Evolutionary conservation across 495 filamentous ascomycete genomes (phyloP).

Genomic region (Amphirosellinia nigrospora): DNA sequence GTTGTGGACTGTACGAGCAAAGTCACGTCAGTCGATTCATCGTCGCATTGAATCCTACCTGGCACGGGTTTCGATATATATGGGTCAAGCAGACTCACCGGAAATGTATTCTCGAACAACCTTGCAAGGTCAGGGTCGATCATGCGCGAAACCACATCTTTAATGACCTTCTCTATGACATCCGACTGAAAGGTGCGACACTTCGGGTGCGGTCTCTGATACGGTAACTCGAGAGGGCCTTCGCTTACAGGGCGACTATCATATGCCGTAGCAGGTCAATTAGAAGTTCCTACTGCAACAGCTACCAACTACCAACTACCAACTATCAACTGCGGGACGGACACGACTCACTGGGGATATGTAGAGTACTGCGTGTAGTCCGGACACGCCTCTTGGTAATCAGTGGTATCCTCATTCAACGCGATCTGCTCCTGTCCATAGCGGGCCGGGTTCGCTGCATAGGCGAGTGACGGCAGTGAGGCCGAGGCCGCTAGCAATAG

Average conservation of each 20-base stretch:
- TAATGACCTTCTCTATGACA: constrained; percentile 85
- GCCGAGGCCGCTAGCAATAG: constrained; percentile 32
- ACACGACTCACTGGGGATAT: constrained; percentile 49
- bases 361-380: constrained; percentile 59
- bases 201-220: constrained; percentile 76
- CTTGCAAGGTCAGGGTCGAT: constrained; percentile 87
- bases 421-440: constrained; percentile 39
- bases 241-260: constrained; percentile 75
- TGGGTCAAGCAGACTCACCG: constrained; percentile 46
- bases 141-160: constrained; percentile 78
- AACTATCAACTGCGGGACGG: not conserved
- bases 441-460: constrained; percentile 27
- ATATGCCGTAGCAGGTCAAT: constrained; percentile 3
- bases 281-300: not conserved
- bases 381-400: constrained; percentile 53
- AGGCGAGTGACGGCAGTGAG: constrained; percentile 16
- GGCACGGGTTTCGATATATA: not conserved
- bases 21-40: constrained; percentile 29
- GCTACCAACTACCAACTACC: not conserved
- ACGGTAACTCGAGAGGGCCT: constrained; percentile 83
- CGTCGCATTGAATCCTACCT: not conserved
- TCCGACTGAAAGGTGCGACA: constrained; percentile 91
- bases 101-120: constrained; percentile 96
- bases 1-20: constrained; percentile 68
- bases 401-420: constrained; percentile 29